A percentile compares a stretch with the other conserved stretches of the same genome.
phyloP scores from a whole-genome alignment of 1,284 basidiomycete genomes.

The Leccinum ponderosum region DNA sequence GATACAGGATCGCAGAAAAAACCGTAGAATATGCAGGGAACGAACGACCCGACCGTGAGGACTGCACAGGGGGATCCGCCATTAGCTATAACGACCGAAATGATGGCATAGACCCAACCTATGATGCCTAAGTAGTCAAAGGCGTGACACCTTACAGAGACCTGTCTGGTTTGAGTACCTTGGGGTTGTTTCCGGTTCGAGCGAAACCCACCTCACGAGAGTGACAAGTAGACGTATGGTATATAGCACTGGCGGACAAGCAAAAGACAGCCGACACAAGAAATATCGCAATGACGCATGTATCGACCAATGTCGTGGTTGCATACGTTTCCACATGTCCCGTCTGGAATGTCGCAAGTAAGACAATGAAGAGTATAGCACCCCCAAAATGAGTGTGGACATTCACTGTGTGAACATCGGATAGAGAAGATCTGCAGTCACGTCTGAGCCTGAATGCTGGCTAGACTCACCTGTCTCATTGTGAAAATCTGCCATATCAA shows the following conservation, averaged over 20 bases:
- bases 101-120: conserved; percentile 35
- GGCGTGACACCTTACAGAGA: conserved; percentile 55
- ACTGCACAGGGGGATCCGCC: conserved; percentile 28
- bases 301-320: conserved; percentile 62
- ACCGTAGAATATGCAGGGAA: conserved; percentile 72
- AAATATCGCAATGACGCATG: conserved; percentile 66
- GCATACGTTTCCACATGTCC: conserved; percentile 51
- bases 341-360: conserved; percentile 54
- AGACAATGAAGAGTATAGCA: conserved; percentile 65
- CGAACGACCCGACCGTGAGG: conserved; percentile 80
- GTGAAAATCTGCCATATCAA: conserved; percentile 63
- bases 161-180: conserved; percentile 32
- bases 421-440: conserved; percentile 10
- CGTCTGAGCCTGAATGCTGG: conserved; percentile 2
- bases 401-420: conserved; percentile 60
- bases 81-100: neutral
- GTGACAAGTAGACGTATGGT: conserved; percentile 78
- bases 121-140: conserved; percentile 75
- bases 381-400: conserved; percentile 88
- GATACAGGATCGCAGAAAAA: conserved; percentile 65
- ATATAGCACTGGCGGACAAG: conserved; percentile 73
- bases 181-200: neutral
- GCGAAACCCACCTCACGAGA: conserved; percentile 54
- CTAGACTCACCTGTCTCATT: conserved; percentile 71
- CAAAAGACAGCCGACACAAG: conserved; percentile 75